Conservation (phyloP, 2,329 filamentous ascomycete genomes). For the Talaromyces amestolkiae region DNA sequence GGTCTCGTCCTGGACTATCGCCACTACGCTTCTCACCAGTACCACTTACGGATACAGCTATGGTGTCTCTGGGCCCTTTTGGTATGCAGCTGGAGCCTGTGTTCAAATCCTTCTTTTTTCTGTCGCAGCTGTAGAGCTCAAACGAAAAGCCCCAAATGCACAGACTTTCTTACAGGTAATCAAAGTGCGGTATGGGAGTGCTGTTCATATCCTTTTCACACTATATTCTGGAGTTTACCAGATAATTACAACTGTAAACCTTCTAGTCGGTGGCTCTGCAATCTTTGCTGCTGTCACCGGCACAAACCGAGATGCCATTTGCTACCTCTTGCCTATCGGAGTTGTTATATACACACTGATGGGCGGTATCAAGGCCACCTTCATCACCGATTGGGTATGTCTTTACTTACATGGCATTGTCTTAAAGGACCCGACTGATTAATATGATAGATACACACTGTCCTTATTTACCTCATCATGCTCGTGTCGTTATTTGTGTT, state of each 20-base stretch:
- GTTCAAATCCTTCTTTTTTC: background rate
- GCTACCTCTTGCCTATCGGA: constrained; percentile 32
- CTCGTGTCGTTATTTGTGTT: constrained; percentile 34
- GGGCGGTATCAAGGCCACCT: constrained; percentile 51
- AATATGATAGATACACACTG: constrained; percentile 41
- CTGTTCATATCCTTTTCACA: constrained; percentile 9
- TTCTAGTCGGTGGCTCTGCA: constrained; percentile 6
- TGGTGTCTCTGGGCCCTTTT: constrained; percentile 29
- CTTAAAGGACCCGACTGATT: no score
- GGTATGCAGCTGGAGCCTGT: constrained; percentile 14
- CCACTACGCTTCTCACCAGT: constrained; percentile 41
- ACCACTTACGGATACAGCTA: constrained; percentile 40
- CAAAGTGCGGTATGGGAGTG: constrained; percentile 10
- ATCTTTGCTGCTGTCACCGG: constrained; percentile 38
- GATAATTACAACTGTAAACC: constrained; percentile 1
- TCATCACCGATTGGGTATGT: constrained; percentile 44
- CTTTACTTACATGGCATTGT: background rate
- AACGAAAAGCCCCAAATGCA: constrained; percentile 15
- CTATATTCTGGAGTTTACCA: constrained; percentile 8
- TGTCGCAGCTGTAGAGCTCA: constrained; percentile 4
- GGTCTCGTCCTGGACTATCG: constrained; percentile 49
- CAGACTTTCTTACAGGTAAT: constrained; percentile 16
- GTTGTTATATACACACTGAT: constrained; percentile 50
- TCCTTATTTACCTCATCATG: constrained; percentile 46
- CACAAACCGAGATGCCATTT: constrained; percentile 29